phyloP scores from a whole-genome alignment of 768 basidiomycete species.

The Naganishia kalamii region DNA sequence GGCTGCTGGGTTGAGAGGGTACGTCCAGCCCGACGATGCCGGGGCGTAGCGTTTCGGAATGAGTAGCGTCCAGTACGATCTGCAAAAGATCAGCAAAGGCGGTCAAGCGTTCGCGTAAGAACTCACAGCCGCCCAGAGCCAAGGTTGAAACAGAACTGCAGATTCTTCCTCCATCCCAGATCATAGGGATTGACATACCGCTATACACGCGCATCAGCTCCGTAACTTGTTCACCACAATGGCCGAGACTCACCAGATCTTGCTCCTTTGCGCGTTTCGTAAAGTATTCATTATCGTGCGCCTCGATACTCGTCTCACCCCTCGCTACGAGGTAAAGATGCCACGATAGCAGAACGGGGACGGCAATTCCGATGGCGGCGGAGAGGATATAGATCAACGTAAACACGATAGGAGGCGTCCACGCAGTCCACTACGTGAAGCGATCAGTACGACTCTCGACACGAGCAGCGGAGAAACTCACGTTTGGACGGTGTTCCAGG shows the following conservation, averaged over 20 bases:
- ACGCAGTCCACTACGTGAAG: slow-evolving; percentile 51
- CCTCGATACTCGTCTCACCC: slow-evolving; percentile 85
- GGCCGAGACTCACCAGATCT: slow-evolving; percentile 58
- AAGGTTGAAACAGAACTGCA: slow-evolving; percentile 80
- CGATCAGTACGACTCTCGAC: not conserved
- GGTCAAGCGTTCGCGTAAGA: not conserved
- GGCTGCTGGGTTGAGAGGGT: slow-evolving; percentile 27
- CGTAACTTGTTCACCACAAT: not conserved
- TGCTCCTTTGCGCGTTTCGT: slow-evolving; percentile 60
- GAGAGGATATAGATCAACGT: slow-evolving; percentile 71
- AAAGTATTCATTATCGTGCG: slow-evolving; percentile 78
- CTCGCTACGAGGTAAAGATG: slow-evolving; percentile 57
- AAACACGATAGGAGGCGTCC: slow-evolving; percentile 63
- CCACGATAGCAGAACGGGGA: slow-evolving; percentile 37
- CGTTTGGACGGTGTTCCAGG: slow-evolving; percentile 49
- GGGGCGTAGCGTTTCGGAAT: slow-evolving; percentile 73
- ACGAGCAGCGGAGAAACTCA: not conserved
- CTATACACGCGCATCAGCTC: slow-evolving; percentile 46
- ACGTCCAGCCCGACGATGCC: slow-evolving; percentile 66
- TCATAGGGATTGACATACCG: slow-evolving; percentile 86
- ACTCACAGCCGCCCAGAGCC: slow-evolving; percentile 75
- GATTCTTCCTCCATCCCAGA: slow-evolving; percentile 70
- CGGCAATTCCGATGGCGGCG: slow-evolving; percentile 56
- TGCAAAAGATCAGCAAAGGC: slow-evolving; percentile 40
- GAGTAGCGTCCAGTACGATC: slow-evolving; percentile 70